Evolutionary conservation across 257 asterid genomes (phyloP), one percentile per base, ranked within the genome.

Genomic region (Salvia hispanica): DNA sequence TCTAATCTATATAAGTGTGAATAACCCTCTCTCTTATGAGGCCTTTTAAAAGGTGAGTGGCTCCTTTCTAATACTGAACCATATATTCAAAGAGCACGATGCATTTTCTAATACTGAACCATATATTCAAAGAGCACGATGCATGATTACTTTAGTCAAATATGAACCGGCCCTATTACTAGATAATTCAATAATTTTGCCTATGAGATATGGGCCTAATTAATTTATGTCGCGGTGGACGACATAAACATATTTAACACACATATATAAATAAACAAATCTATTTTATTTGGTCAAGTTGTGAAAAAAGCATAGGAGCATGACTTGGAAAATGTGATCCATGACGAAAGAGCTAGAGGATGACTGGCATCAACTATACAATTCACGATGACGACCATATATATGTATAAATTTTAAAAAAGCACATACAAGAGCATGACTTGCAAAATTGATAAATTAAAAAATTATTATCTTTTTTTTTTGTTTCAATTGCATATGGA

Each of bases 271-370:
- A 50, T 15, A 47, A 12, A 47, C 1, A 46, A 12, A 45, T 12
- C 4, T 12, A 44, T 4, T 25, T 45, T n/a, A n/a, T 6, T 48
- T 6, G 21, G 15, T 25, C 31, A 25, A 48, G 54, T 51, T 51
- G 12, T 7, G 9, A 16, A 6, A 50, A 16, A 2, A 0, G 14
- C 9, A 21, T 21, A 21, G 21, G 9, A 52, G 28, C 21, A 9
- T 4, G 58, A 21, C 37, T 54, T 25, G 59, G 15, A 54, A 54
- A 8, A 9, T 54, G 59, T 54, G 59, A 54, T 54, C 15, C 59
- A 54, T 54, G 59, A 54, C 58, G 37, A 21, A 21, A 16, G 28
- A 51, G 28, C 31, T 16, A 51, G 56, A 48, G 4, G 58, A 39
- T 39, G 43, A 21, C 58, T 53, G 36, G 14, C 37, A 54, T 54